Conservation (phyloP, 345 rosid species). For the Boechera divaricarpa region DNA sequence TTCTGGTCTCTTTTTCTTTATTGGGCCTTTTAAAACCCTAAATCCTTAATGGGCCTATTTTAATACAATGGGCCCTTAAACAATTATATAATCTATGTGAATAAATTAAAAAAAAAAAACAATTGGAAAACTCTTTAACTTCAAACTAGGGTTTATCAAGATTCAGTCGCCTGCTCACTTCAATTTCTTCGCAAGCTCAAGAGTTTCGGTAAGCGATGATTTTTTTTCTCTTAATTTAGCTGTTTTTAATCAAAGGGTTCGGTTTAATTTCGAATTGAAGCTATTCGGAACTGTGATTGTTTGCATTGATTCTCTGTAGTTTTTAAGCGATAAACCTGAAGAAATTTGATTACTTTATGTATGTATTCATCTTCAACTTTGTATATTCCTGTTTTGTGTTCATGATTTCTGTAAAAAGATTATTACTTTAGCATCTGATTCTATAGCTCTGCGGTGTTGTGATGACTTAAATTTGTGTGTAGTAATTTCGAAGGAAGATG, state of each 20-base stretch:
- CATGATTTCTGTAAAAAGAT: background rate
- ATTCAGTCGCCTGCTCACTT: slow-evolving; percentile 27
- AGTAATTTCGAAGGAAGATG: slow-evolving; percentile 48
- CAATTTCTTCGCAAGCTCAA: slow-evolving; percentile 21
- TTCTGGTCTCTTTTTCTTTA: background rate
- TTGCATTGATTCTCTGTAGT: slow-evolving; percentile 16
- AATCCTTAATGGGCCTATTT: slow-evolving; percentile 10
- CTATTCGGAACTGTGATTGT: slow-evolving; percentile 6
- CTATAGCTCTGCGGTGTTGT: background rate
- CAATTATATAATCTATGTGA: background rate
- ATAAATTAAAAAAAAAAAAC: background rate
- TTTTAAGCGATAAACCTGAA: background rate
- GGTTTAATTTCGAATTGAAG: background rate
- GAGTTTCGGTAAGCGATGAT: slow-evolving; percentile 5
- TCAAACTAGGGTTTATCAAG: slow-evolving; percentile 42
- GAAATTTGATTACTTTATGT: slow-evolving; percentile 5
- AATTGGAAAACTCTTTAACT: background rate
- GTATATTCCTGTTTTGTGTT: background rate
- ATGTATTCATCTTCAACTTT: background rate
- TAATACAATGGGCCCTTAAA: background rate
- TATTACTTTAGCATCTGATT: slow-evolving; percentile 13
- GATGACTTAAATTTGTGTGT: slow-evolving; percentile 11
- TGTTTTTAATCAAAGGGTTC: background rate
- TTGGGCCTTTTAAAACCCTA: slow-evolving; percentile 22
- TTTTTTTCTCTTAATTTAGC: slow-evolving; percentile 7